Conservation (phyloP, 2,329 filamentous ascomycete species). For the Fusarium sp. region DNA sequence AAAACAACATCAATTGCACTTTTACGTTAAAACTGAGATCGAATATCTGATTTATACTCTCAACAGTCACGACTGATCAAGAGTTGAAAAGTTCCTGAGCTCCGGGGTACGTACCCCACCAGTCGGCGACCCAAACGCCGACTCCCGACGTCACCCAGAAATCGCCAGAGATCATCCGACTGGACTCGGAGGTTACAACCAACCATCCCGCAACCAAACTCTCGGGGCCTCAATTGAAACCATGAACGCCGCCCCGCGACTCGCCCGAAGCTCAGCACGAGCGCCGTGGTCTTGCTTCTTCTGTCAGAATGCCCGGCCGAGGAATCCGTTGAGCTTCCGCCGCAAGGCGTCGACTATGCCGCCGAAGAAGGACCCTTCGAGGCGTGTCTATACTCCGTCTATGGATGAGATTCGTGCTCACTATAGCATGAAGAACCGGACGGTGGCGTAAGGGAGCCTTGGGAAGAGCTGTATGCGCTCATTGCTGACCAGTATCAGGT, state of each 20-base stretch:
- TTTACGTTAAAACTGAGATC: neutral
- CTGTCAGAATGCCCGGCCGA: conserved; percentile 51
- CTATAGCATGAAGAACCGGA: conserved; percentile 76
- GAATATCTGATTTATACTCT: neutral
- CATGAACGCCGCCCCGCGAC: conserved; percentile 57
- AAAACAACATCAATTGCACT: neutral
- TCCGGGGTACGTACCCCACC: neutral
- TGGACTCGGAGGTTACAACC: conserved; percentile 21
- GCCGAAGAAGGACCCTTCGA: conserved; percentile 35
- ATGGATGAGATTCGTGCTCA: conserved; percentile 75
- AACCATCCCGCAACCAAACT: conserved; percentile 13
- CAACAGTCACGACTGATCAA: neutral
- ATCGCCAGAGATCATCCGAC: conserved; percentile 43
- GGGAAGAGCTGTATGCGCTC: neutral
- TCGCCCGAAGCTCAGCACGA: conserved; percentile 48
- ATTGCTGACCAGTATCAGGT: conserved; percentile 58
- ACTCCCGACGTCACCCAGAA: conserved; percentile 42
- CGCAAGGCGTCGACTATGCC: conserved; percentile 50
- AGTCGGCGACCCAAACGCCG: conserved; percentile 36
- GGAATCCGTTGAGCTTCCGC: conserved; percentile 41
- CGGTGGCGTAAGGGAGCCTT: conserved; percentile 56
- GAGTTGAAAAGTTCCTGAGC: neutral
- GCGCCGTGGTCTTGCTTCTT: conserved; percentile 53
- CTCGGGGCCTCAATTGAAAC: conserved; percentile 34
- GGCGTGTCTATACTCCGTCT: conserved; percentile 45